These are phyloP conservation scores for Thelephora aurantiotincta DNA, from an alignment of 768 basidiomycete genomes.

Conservation along the genomic window DNA sequence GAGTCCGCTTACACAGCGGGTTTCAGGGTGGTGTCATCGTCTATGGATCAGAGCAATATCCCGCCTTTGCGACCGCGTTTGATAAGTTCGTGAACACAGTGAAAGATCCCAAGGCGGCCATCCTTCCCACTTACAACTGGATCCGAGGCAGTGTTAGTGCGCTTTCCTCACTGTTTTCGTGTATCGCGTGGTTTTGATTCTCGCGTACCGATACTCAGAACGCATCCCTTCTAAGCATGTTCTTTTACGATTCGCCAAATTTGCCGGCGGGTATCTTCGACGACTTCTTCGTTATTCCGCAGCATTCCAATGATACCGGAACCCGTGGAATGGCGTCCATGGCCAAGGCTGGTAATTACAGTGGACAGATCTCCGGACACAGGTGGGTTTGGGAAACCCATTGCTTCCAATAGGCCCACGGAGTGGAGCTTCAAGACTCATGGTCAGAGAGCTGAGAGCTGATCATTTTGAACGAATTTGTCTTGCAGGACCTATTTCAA, in stretches of 20 bases:
- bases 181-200: constrained; percentile 4
- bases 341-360: too few species aligned
- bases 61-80: constrained; percentile 20
- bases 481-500: constrained; percentile 17
- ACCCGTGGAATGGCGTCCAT: constrained; percentile 10
- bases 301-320: constrained; percentile 21
- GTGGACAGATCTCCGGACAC: too few species aligned
- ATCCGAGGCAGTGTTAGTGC: constrained; percentile 19
- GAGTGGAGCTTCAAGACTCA: too few species aligned
- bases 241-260: constrained; percentile 48
- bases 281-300: constrained; percentile 31
- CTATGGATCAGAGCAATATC: constrained; percentile 10
- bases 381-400: too few species aligned
- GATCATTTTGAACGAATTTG: too few species aligned
- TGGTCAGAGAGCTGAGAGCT: too few species aligned
- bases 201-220: background rate
- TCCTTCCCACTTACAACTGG: constrained; percentile 32
- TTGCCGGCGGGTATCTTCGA: constrained; percentile 38
- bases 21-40: constrained; percentile 35
- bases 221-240: constrained; percentile 13
- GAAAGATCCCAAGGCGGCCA: constrained; percentile 35
- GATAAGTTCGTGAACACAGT: constrained; percentile 25
- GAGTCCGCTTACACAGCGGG: background rate
- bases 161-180: background rate
- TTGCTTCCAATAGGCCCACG: too few species aligned